Evolutionary conservation across 192 early-diverging fungal species (phyloP).

Genomic region (Mortierella hygrophila): DNA sequence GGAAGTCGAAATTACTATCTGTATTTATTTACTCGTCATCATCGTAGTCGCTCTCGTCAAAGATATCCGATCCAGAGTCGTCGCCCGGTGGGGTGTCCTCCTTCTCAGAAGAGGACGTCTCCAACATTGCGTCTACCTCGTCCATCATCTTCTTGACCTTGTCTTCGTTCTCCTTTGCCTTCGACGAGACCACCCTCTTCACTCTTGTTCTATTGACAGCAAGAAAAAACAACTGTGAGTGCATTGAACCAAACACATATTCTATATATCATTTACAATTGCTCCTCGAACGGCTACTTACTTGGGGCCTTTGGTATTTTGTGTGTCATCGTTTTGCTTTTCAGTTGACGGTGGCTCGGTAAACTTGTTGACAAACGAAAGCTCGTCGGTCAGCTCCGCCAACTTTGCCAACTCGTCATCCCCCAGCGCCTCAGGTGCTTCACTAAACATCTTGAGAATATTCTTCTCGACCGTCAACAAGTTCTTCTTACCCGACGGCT

Average conservation of each 20-base stretch:
- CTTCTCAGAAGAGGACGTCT: constrained; percentile 28
- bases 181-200: neutral
- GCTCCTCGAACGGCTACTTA: neutral
- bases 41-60: constrained; percentile 4
- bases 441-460: constrained; percentile 68
- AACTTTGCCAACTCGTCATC: constrained; percentile 54
- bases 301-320: neutral
- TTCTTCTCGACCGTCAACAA: constrained; percentile 67
- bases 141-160: constrained; percentile 38
- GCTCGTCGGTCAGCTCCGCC: constrained; percentile 43
- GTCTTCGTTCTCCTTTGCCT: constrained; percentile 1
- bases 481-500: constrained; percentile 68
- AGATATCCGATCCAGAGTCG: neutral
- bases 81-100: neutral
- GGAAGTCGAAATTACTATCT: too few relatives aligned
- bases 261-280: too few relatives aligned
- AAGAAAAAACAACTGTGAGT: neutral
- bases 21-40: neutral
- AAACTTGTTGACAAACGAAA: constrained; percentile 48
- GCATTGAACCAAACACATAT: neutral
- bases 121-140: constrained; percentile 42
- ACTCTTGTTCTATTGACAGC: neutral
- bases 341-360: constrained; percentile 5
- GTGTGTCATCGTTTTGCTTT: neutral
- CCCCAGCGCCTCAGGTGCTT: constrained; percentile 49